Evolutionary conservation across 1,284 basidiomycete species (phyloP).

Genomic region (Acaromyces ingoldii): DNA sequence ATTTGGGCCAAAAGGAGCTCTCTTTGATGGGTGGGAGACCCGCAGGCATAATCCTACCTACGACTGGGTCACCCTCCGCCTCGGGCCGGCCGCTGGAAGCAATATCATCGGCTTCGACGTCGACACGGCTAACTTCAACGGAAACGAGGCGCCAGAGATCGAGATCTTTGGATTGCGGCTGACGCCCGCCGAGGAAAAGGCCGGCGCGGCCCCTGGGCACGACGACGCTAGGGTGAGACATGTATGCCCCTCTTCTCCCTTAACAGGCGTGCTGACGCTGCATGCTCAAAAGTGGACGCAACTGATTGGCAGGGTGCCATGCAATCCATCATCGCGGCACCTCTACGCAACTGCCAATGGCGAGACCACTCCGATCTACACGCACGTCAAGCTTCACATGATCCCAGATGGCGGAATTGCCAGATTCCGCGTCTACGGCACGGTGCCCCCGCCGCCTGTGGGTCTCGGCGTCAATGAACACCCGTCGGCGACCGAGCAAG

Average conservation of each 20-base stretch:
- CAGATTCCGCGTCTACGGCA: conserved; percentile 52
- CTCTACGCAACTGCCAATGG: conserved; percentile 66
- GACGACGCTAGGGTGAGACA: conserved; percentile 19
- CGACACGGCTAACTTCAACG: conserved; percentile 92
- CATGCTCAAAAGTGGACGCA: conserved; percentile 24
- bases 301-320: conserved; percentile 36
- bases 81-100: conserved; percentile 69
- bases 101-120: conserved; percentile 79
- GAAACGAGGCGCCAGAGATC: conserved; percentile 66
- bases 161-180: conserved; percentile 32
- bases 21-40: conserved; percentile 92
- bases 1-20: conserved; percentile 89
- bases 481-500: conserved; percentile 20
- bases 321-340: conserved; percentile 75
- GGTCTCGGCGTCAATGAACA: conserved; percentile 50
- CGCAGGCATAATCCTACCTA: conserved; percentile 78
- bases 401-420: conserved; percentile 84
- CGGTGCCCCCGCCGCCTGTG: conserved; percentile 33
- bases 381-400: conserved; percentile 87
- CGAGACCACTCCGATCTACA: conserved; percentile 54
- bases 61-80: conserved; percentile 88
- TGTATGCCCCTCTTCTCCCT: background rate
- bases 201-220: conserved; percentile 16
- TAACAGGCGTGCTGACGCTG: background rate
- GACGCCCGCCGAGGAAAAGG: conserved; percentile 15